phyloP scores from a whole-genome alignment of 805 yeast genomes.

The Ascoidea rubescens region DNA sequence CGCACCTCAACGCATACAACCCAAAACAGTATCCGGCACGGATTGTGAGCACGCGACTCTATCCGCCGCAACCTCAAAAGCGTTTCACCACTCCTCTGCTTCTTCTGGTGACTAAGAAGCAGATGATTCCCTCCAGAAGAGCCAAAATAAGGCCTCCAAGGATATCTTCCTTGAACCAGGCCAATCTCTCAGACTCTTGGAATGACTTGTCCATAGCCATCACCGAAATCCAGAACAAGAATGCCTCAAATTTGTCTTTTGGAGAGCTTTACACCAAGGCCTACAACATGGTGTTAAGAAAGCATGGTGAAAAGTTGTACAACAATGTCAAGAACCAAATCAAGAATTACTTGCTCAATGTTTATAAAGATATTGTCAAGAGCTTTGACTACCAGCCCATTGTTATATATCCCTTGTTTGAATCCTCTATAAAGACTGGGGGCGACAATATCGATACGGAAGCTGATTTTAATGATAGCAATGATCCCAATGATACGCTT shows the following conservation, averaged over 20 bases:
- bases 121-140: conserved; percentile 16
- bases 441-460: conserved; percentile 5
- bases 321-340: conserved; percentile 41
- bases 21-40: too few species aligned
- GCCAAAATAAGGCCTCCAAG: conserved; percentile 58
- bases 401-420: background rate
- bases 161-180: conserved; percentile 19
- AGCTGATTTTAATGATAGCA: conserved; percentile 7
- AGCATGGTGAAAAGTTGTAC: conserved; percentile 52
- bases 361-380: conserved; percentile 11
- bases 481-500: conserved; percentile 21
- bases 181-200: conserved; percentile 62
- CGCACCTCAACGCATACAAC: too few species aligned
- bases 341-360: conserved; percentile 27
- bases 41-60: too few species aligned
- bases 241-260: conserved; percentile 63
- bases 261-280: conserved; percentile 74
- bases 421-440: too few species aligned
- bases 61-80: too few species aligned
- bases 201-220: conserved; percentile 50
- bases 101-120: too few species aligned
- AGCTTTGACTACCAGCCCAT: conserved; percentile 2
- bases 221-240: conserved; percentile 51
- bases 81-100: too few species aligned
- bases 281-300: conserved; percentile 60